Evolutionary conservation across 1,139 yeast genomes (phyloP), one percentile per base, ranked within the genome.

Genomic region (Hyphopichia khmerensis): DNA sequence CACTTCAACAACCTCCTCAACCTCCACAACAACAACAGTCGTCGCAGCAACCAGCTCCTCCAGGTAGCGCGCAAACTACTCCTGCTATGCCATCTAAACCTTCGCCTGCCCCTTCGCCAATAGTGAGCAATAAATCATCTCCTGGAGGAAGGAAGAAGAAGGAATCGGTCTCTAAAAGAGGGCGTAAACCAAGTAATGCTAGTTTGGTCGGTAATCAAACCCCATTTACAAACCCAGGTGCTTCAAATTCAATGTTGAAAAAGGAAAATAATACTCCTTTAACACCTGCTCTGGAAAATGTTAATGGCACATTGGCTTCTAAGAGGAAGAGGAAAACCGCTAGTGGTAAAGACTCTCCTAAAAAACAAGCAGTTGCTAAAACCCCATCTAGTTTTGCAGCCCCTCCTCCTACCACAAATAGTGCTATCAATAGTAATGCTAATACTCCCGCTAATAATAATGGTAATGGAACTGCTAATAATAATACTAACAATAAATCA

Each of bases 271-370:
- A 66, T 8, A 63, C 72, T 1, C 77, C 78, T 2, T 62, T 71
- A 31, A 72, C 78, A 0, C 77, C 77, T 11, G 65, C 74, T 1
- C 66, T 75, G 6, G 78, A 69, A 48, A 58, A 67, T 21, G 59
- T 64, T 35, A 66, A 63, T 23, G 36, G 45, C 9, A 35, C 3
- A 41, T 11, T 26, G n/a, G 40, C 47, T 42, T 36, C 52, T 45
- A 52, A 67, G 51, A 52, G 66, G 42, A 60, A 62, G 45, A 50
- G 66, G 15, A 65, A 61, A 49, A 58, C 51, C 40, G 42, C 55
- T 17, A 42, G 48, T 8, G 46, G 51, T 11, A 37, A 54, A 13
- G 75, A 69, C 5, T 67, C 74, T 4, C 75, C 75, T 10, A 69
- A 68, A 47, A 66, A 64, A 43, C 53, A 51, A 40, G 48, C 49